Evolutionary conservation across 495 filamentous ascomycete genomes (phyloP), one percentile per base, ranked within the genome.

Genomic region (Glonium stellatum): DNA sequence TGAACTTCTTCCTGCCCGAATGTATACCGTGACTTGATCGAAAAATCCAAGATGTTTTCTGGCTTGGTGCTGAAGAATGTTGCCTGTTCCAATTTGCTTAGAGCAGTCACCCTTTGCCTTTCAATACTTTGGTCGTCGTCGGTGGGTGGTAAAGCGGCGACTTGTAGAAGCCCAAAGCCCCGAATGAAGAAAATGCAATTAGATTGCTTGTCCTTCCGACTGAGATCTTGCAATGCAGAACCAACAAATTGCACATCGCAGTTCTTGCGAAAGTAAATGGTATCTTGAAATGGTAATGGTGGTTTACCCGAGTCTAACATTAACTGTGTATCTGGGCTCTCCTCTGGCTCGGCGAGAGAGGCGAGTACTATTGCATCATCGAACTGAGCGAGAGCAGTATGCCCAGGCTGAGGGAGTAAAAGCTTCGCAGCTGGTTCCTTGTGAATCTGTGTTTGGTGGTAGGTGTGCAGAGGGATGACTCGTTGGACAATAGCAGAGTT

Each of bases 61-160:
- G 80, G 78, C 71, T 90, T 83, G 21, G 81, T 82, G 1, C 92
- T 90, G 70, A 87, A 97, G 75, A 96, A 96, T 3, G 97, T 84
- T 13, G 92, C 92, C 70, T 97, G 92, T 66, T 96, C 90, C 46
- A 99, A 78, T 71, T 92, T 97, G 69, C 83, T 87, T 69, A 87
- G 90, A 8, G 88, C 87, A 1, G 89, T 90, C 19, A 92, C 78
- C 23, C 71, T 71, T 12, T 67, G 65, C 57, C 72, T 70, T 21
- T 78, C 76, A 2, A 68, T 57, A 12, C 65, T 70, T n/a, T 65
- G 48, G 12, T 76, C 75, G 54, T 79, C 76, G 11, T 77, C 71
- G 48, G 54, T 34, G 1, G 69, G 69, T 23, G 85, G 79, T 31
- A 74, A 73, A 18, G 80, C 72, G n/a, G 80, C 80, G 39, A 97